Percentiles rank a stretch among this genome's conserved stretches.
Evolutionary conservation across 1,284 basidiomycete species (phyloP).

Genomic region (Ustilago bromivora): DNA sequence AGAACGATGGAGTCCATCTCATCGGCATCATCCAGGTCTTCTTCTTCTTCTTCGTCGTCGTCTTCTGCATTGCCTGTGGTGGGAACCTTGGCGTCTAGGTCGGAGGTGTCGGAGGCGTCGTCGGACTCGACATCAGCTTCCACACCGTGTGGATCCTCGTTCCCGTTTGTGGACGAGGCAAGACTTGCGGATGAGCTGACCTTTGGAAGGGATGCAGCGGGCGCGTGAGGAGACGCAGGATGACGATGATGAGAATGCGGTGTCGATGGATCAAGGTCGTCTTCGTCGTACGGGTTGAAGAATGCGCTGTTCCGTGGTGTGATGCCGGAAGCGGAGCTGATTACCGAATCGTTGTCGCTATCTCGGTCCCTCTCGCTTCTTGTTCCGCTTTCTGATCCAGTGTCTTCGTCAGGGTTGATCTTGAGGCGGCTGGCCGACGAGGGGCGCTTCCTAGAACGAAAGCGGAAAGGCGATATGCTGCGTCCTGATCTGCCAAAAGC

Average conservation of each 20-base stretch:
- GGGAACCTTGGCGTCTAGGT: slow-evolving; percentile 15
- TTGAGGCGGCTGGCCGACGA: slow-evolving; percentile 33
- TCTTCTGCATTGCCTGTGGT: slow-evolving; percentile 19
- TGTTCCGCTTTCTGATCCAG: slow-evolving; percentile 21
- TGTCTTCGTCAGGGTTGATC: slow-evolving; percentile 29
- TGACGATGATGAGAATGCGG: slow-evolving; percentile 23
- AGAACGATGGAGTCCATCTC: slow-evolving; percentile 52
- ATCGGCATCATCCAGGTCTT: slow-evolving; percentile 39
- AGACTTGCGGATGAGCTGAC: slow-evolving; percentile 21
- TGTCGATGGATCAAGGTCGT: slow-evolving; percentile 21
- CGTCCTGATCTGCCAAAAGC: slow-evolving; percentile 36
- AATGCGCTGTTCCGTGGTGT: slow-evolving; percentile 58
- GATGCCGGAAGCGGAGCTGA: slow-evolving; percentile 44
- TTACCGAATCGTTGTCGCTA: slow-evolving; percentile 46
- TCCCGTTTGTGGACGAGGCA: slow-evolving; percentile 7
- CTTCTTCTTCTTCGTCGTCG: slow-evolving; percentile 33
- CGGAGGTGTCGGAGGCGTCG: slow-evolving; percentile 21
- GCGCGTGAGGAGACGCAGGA: slow-evolving; percentile 12
- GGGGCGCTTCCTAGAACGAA: slow-evolving; percentile 32
- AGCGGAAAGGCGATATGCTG: slow-evolving; percentile 46
- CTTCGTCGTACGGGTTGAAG: slow-evolving; percentile 29
- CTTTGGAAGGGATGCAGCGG: slow-evolving; percentile 11
- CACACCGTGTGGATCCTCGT: slow-evolving; percentile 23
- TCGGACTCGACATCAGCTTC: slow-evolving; percentile 46
- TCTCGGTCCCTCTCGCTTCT: slow-evolving; percentile 33